These are phyloP conservation scores for Scenedesmus sp. DNA, from an alignment of 163 green algal species.

Conservation along the genomic window DNA sequence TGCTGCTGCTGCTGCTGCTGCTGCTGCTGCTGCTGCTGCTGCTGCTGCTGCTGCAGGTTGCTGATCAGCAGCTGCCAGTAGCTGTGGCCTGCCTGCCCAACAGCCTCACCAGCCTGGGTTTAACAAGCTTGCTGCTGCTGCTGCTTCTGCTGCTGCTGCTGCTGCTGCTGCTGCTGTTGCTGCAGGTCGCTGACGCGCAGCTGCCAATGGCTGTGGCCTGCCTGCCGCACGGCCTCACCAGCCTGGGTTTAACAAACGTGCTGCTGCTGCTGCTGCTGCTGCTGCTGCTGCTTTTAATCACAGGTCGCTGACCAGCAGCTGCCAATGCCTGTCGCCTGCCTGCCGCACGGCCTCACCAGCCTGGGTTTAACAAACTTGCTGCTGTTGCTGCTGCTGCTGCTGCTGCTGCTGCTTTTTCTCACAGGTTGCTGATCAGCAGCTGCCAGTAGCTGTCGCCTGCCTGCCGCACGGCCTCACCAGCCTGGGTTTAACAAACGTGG, in stretches of 20 bases:
- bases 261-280: not conserved
- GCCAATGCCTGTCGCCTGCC: too few species aligned
- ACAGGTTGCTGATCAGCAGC: slow-evolving; percentile 11
- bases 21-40: not conserved
- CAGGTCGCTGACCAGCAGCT: not conserved
- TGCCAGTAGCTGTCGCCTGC: slow-evolving; percentile 11
- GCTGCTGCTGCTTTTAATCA: not conserved
- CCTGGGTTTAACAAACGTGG: slow-evolving; percentile 12
- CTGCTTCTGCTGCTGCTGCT: not conserved
- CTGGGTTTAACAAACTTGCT: not conserved
- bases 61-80: not conserved
- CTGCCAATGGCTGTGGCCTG: too few species aligned
- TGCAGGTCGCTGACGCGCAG: too few species aligned
- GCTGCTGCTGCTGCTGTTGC: slow-evolving; percentile 1
- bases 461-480: slow-evolving; percentile 25
- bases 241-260: too few species aligned
- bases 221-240: too few species aligned
- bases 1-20: too few species aligned
- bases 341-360: too few species aligned
- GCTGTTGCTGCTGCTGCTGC: not conserved
- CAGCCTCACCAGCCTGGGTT: not conserved
- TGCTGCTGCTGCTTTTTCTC: not conserved
- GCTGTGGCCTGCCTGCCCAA: not conserved
- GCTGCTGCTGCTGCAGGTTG: not conserved
- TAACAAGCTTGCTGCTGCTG: not conserved